phyloP scores from a whole-genome alignment of 192 early-diverging fungal species.

The Linderina pennispora region DNA sequence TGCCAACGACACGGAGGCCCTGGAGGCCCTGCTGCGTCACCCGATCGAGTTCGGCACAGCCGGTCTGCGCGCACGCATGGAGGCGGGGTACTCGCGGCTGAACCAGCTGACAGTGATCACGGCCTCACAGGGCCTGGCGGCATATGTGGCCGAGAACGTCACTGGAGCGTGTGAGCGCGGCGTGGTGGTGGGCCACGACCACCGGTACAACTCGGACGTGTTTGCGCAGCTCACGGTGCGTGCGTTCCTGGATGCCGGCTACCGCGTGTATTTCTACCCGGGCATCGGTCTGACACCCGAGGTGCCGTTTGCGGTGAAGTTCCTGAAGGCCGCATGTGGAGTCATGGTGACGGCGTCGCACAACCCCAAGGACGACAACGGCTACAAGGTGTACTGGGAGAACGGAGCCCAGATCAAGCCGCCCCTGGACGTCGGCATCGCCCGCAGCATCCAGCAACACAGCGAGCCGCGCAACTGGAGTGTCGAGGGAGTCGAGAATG shows the following conservation, averaged over 20 bases:
- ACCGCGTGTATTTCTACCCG: slow-evolving; percentile 74
- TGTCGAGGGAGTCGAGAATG: slow-evolving; percentile 47
- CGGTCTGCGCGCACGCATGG: slow-evolving; percentile 87
- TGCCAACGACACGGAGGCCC: slow-evolving; percentile 8
- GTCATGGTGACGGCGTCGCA: slow-evolving; percentile 97
- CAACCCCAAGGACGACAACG: slow-evolving; percentile 93
- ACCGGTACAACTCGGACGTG: slow-evolving; percentile 76
- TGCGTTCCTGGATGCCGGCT: slow-evolving; percentile 69
- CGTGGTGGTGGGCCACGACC: slow-evolving; percentile 91
- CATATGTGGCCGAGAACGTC: slow-evolving; percentile 58
- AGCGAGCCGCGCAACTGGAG: slow-evolving; percentile 62
- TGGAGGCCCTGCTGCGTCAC: slow-evolving; percentile 29
- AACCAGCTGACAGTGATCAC: slow-evolving; percentile 92
- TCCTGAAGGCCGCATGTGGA: slow-evolving; percentile 64
- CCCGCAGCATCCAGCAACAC: slow-evolving; percentile 65
- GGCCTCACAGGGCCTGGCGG: slow-evolving; percentile 80
- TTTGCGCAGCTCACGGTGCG: slow-evolving; percentile 83
- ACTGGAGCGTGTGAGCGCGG: slow-evolving; percentile 58
- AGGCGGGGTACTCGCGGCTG: slow-evolving; percentile 88
- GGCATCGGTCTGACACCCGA: slow-evolving; percentile 78
- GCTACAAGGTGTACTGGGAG: slow-evolving; percentile 84
- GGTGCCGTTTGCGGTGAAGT: slow-evolving; percentile 78
- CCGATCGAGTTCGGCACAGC: slow-evolving; percentile 84
- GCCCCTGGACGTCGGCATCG: slow-evolving; percentile 78
- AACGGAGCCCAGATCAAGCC: slow-evolving; percentile 91